Evolutionary conservation across 805 yeast genomes (phyloP).

Genomic region (Millerago galiae): DNA sequence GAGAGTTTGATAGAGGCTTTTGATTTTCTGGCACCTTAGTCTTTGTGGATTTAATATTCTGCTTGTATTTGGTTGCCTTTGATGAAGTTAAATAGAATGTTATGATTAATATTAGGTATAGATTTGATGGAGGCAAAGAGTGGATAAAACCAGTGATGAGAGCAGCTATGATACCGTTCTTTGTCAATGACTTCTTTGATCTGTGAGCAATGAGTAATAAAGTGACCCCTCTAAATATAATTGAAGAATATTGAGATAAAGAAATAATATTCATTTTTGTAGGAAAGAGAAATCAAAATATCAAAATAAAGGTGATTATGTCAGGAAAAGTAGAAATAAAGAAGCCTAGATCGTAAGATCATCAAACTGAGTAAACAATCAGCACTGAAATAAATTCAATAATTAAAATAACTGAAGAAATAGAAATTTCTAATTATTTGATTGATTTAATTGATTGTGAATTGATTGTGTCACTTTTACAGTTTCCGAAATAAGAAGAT

Average conservation of each 20-base stretch:
- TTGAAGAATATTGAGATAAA: slow-evolving; percentile 2
- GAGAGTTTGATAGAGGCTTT: slow-evolving; percentile 15
- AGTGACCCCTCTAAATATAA: slow-evolving; percentile 8
- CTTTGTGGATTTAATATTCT: slow-evolving; percentile 27
- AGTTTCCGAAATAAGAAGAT: too few species aligned
- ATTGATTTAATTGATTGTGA: too few species aligned
- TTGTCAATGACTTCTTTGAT: slow-evolving; percentile 33
- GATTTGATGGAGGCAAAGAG: slow-evolving; percentile 29
- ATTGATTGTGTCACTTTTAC: too few species aligned
- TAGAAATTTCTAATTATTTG: too few species aligned
- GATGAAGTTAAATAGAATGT: slow-evolving; percentile 34
- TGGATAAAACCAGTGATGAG: slow-evolving; percentile 34
- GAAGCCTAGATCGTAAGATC: too few species aligned
- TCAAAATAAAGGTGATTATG: too few species aligned
- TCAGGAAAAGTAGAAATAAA: too few species aligned
- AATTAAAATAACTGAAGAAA: too few species aligned
- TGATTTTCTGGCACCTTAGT: slow-evolving; percentile 21
- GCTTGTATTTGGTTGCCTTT: slow-evolving; percentile 33
- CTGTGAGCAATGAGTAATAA: slow-evolving; percentile 18
- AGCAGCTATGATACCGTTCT: slow-evolving; percentile 31
- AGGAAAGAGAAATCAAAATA: too few species aligned
- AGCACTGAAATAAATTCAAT: too few species aligned
- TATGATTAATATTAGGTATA: slow-evolving; percentile 27
- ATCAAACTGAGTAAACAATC: too few species aligned
- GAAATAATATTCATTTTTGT: slow-evolving; percentile 1